Base-by-base conservation (phyloP, 1,284 basidiomycete genomes). In the Leccinum variabile region DNA sequence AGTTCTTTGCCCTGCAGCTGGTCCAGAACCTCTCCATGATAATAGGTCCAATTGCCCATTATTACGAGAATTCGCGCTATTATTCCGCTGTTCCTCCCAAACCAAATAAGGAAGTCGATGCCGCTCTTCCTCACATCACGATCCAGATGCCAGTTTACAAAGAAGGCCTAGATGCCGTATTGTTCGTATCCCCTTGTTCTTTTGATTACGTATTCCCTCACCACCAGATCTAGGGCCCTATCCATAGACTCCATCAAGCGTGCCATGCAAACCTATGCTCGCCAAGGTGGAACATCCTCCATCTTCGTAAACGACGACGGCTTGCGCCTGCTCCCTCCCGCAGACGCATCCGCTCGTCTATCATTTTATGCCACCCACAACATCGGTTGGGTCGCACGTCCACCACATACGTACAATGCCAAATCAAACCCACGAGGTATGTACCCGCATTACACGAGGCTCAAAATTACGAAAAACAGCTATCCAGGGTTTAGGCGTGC, bases 251-350 rank as follows among this genome's bases (percentile, higher is more conserved):
- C 89, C 0, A 76, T 95, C 65, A 93, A 95, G 77, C 87, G 86
- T 72, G 92, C 92, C 0, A 94, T 94, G 86, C 90, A 90, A 71
- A 93, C 90, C 2, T 93, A 93, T 71, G 90, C 91, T 22, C 81
- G 90, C 1, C 91, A 93, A 70, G 91, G 91, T 22, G 91, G 91
- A 10, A 89, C 89, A 0, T 91, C 88, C 5, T 77, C 84, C 22
- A 91, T 94, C 69, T 82, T 93, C 61, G 79, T 94, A 18, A 88
- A 91, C 68, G 91, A 93, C 64, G 91, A 93, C 65, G 93, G 92
- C 59, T 74, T 90, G 64, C 89, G 91, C 69, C 69, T 87, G 5
- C 75, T 94, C 57, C 75, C 79, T 52, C 78, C 82, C 5, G 80
- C 81, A 30, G 89, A 92, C 28, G 84, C 84, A 25, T 80, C 85